Base-by-base conservation (phyloP, 1,139 yeast genomes). In the Protomyces inundatus region DNA sequence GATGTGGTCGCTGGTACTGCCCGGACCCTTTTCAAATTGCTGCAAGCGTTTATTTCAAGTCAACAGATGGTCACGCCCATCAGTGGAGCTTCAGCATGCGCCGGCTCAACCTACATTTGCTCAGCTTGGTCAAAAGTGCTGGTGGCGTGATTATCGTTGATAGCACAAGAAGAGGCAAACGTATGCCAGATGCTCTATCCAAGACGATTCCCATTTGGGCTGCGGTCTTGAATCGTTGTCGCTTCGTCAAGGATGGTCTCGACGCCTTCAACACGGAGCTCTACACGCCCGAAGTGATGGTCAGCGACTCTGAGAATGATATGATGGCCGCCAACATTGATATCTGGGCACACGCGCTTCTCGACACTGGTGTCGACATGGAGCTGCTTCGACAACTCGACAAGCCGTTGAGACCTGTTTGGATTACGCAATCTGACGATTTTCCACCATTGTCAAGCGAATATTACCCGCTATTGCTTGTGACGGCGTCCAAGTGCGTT, bases 131-230 rank as follows among this genome's bases (percentile, higher is more conserved):
- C 0, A 71, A 70, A 0, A 65, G 73, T 2, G 53, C 75, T 48
- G 72, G 75, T 6, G 90, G 90, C 58, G 68, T 84, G 0, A 76
- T 85, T 1, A 77, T 89, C n/a, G 86, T 90, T 0, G 97, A 90
- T 73, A 88, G 96, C 7, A 90, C 97, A 0, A 76, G 96, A 68
- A 77, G 90, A 61, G 96, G 97, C 1, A 90, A 90, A 71, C 75
- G 82, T 40, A 84, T 90, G 74, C 96, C 97, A 0, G 97, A 90
- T 74, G 88, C 97, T 0, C 75, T 89, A 7, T 85, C 90, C 70
- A 90, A 90, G 70, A 90, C 97, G 0, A 79, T 90, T 1, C 97
- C 97, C 0, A 87, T 88, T 1, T 90, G 97, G 97, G 88, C 96
- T 74, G 88, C 93, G 0, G 93, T 89, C 5, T 67, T 90, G 35